Evolutionary conservation across 2,329 filamentous ascomycete genomes (phyloP).

Genomic region (Cercospora sesami): DNA sequence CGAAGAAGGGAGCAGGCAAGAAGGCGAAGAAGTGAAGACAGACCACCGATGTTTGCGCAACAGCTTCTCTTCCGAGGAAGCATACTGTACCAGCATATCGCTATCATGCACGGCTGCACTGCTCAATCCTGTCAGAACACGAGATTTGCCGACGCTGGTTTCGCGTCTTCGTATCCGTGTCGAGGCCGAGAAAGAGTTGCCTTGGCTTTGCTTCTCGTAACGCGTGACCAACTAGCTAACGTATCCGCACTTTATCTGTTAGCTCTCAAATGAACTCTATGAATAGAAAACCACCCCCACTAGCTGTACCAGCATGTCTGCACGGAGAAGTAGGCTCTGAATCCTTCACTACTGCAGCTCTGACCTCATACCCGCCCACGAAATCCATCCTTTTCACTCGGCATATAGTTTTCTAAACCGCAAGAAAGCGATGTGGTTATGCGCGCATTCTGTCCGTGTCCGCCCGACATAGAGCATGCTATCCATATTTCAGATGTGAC

Average conservation of each 20-base stretch:
- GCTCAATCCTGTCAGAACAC: neutral
- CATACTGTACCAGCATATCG: neutral
- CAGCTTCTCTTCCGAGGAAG: neutral
- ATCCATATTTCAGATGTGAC: neutral
- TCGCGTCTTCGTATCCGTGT: neutral
- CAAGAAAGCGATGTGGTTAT: neutral
- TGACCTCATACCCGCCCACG: neutral
- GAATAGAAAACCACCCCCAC: neutral
- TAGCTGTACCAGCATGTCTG: neutral
- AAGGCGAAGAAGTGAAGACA: conserved; percentile 3
- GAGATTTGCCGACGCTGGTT: neutral
- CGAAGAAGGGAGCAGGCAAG: conserved; percentile 2
- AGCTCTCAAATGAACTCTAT: neutral
- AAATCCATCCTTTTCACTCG: neutral
- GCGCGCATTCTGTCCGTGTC: neutral
- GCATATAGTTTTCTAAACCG: neutral
- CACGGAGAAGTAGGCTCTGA: neutral
- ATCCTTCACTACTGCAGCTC: neutral
- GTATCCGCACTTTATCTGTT: neutral
- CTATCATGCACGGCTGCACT: neutral
- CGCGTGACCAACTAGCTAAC: neutral
- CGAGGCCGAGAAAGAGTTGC: neutral
- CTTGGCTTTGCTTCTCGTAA: neutral
- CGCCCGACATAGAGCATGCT: neutral
- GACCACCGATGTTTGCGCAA: neutral